Conservation (phyloP, 2,329 filamentous ascomycete genomes). For the Monilinia vaccinii-corymbosi region DNA sequence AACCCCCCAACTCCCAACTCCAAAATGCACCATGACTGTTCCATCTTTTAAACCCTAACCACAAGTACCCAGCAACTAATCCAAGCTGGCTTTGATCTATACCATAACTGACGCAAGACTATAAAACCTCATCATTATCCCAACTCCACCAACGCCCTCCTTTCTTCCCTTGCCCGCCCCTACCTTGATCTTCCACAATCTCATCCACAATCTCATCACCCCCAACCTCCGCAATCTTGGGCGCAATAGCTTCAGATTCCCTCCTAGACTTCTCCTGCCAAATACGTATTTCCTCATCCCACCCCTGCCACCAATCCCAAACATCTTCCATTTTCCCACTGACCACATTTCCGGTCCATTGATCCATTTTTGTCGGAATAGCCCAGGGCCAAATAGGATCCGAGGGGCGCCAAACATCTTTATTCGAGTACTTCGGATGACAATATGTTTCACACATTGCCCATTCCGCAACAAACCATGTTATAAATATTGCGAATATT, state of each 20-base stretch:
- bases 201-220: not conserved
- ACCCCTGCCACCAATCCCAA: constrained; percentile 3
- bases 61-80: not conserved
- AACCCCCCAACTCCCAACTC: not conserved
- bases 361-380: constrained; percentile 52
- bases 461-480: constrained; percentile 49
- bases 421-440: constrained; percentile 40
- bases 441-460: constrained; percentile 46
- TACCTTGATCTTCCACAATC: not conserved
- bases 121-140: not conserved
- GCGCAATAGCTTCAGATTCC: not conserved
- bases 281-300: not conserved
- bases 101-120: not conserved
- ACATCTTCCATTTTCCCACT: constrained; percentile 6
- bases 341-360: constrained; percentile 38
- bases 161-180: not conserved
- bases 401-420: constrained; percentile 40
- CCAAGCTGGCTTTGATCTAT: not conserved
- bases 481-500: constrained; percentile 31
- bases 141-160: constrained; percentile 1
- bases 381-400: constrained; percentile 53
- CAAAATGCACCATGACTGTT: not conserved
- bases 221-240: not conserved
- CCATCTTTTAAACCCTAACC: not conserved
- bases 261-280: not conserved